Conservation (phyloP, 805 yeast genomes). For the Schwanniomyces sp. region DNA sequence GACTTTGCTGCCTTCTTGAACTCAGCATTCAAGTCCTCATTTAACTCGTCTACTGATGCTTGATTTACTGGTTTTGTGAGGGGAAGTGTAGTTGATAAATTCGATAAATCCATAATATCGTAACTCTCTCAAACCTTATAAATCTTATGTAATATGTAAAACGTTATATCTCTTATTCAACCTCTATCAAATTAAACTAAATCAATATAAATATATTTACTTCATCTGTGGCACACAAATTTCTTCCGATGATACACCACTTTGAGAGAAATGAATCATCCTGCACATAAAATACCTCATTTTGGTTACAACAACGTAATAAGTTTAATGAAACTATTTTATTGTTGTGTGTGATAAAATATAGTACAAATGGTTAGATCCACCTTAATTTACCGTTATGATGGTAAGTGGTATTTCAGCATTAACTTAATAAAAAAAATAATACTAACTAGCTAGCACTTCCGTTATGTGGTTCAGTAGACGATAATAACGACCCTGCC, state of each 20-base stretch:
- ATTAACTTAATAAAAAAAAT: not conserved
- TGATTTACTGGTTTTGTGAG: constrained; percentile 49
- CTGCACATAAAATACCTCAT: not conserved
- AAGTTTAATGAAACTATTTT: not conserved
- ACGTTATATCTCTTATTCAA: not conserved
- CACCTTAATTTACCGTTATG: constrained; percentile 63
- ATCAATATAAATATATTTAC: not conserved
- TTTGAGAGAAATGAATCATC: not conserved
- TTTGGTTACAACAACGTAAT: not conserved
- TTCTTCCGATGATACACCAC: constrained; percentile 1
- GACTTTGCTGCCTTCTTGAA: constrained; percentile 72
- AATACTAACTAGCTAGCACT: constrained; percentile 48
- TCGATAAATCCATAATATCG: constrained; percentile 59
- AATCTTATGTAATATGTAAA: not conserved
- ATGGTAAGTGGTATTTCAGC: constrained; percentile 41
- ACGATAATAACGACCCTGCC: constrained; percentile 60
- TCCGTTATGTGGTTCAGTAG: constrained; percentile 90
- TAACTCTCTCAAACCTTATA: not conserved
- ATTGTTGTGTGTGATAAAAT: not conserved
- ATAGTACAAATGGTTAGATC: constrained; percentile 55
- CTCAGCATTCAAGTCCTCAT: constrained; percentile 56
- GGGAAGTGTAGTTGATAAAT: constrained; percentile 56
- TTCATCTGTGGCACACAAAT: not conserved
- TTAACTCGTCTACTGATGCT: constrained; percentile 47
- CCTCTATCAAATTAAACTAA: not conserved